A percentile compares a stretch with the other conserved stretches of the same genome.
Conservation (phyloP, 345 rosid species). For the Adansonia digitata region DNA sequence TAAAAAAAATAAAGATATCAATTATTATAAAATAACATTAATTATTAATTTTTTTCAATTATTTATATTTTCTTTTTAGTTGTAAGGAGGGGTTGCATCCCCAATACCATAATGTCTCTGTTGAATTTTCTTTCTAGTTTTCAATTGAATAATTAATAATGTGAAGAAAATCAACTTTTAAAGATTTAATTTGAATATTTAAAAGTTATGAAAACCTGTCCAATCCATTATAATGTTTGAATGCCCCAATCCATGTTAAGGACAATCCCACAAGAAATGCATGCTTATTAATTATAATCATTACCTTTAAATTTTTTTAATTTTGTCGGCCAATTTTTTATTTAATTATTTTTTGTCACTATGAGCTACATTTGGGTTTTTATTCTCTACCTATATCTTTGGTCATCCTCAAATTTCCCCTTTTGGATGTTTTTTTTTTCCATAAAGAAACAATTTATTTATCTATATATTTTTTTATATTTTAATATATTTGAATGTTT, state of each 20-base stretch:
- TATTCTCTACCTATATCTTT: not conserved
- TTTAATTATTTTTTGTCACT: not conserved
- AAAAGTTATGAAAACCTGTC: not conserved
- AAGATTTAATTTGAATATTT: not conserved
- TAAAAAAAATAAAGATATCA: no score
- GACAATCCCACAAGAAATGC: constrained; percentile 17
- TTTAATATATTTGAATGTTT: no score
- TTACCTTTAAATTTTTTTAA: not conserved
- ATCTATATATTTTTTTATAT: no score
- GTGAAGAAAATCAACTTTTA: not conserved
- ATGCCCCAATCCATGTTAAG: not conserved
- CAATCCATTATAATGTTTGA: constrained; percentile 8
- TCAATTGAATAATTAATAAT: not conserved
- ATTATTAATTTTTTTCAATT: not conserved
- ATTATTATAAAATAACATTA: not conserved
- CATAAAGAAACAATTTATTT: no score
- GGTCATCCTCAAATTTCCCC: no score
- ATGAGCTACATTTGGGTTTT: not conserved
- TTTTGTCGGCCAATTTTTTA: no score
- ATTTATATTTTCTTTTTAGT: not conserved
- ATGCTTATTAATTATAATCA: constrained; percentile 18
- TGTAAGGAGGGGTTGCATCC: constrained; percentile 1
- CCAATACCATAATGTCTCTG: constrained; percentile 2
- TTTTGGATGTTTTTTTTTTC: no score
- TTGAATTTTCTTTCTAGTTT: not conserved